A percentile compares a stretch with the other conserved stretches of the same genome.
phyloP scores from a whole-genome alignment of 2,329 filamentous ascomycete species.

The Rhynchosporium graminicola region DNA sequence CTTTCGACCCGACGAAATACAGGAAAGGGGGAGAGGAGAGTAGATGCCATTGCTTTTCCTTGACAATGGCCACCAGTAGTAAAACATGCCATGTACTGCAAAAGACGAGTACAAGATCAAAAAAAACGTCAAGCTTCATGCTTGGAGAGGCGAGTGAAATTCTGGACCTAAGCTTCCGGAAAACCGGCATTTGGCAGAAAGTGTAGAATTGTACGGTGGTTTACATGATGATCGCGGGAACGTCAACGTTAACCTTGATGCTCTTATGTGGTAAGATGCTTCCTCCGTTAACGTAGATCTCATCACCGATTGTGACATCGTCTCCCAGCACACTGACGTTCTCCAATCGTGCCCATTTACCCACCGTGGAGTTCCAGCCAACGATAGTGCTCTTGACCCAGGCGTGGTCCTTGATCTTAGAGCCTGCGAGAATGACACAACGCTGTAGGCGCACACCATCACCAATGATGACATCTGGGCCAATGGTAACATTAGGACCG shows the following conservation, averaged over 20 bases:
- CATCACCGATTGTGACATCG: constrained; percentile 95
- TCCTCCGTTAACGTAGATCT: constrained; percentile 97
- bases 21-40: constrained; percentile 12
- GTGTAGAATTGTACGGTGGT: constrained; percentile 7
- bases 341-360: constrained; percentile 93
- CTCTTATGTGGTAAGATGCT: constrained; percentile 96
- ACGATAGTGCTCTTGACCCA: constrained; percentile 99
- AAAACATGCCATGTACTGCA: constrained; percentile 12
- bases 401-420: constrained; percentile 97
- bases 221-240: constrained; percentile 69
- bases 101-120: constrained; percentile 3
- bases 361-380: constrained; percentile 95
- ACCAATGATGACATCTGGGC: constrained; percentile 86
- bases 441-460: constrained; percentile 94
- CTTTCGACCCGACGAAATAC: constrained; percentile 6
- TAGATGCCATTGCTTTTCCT: background rate
- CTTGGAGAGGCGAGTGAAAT: background rate
- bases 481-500: constrained; percentile 94
- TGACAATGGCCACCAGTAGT: constrained; percentile 2
- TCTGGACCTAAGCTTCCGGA: too few relatives aligned
- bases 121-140: background rate
- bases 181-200: background rate
- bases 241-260: constrained; percentile 97
- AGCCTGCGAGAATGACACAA: constrained; percentile 83
- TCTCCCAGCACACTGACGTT: constrained; percentile 98